Base-by-base conservation (phyloP, 306 rosid genomes). In the Chamaecrista fasciculata region DNA sequence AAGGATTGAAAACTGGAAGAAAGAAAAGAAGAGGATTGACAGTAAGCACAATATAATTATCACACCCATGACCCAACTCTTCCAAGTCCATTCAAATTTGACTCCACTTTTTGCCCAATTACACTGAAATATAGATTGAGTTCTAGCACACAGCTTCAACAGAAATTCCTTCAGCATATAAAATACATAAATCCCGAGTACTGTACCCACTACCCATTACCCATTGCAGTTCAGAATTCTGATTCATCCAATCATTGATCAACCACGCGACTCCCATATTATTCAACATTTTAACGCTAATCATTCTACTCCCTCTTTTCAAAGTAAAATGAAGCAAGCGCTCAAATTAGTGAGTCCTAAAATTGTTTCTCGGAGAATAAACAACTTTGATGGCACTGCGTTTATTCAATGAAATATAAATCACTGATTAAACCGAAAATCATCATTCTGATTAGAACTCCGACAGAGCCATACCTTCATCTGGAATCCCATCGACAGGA, bases 401-500 rank as follows among this genome's bases (percentile, higher is more conserved):
- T 36, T 10, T 14, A 4, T 53, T 1, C n/a, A 1, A 18, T 49
- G n/a, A 51, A 68, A 33, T 6, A 53, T 8, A 9, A 69, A 53
- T 1, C 15, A 53, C 23, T n/a, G 37, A 8, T 21, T 1, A 53
- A 42, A 68, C 24, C 10, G 33, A 34, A 4, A 4, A 79, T 62
- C 36, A 52, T 46, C 48, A 79, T 39, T 49, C 77, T 0, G 62
- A 55, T 4, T 46, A 59, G 51, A 26, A 79, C 20, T 66, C 74
- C 63, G 28, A 23, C 26, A 25, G 21, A 81, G 31, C 71, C 71
- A 43, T 88, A 91, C 97, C 97, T 86, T 84, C 94, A 14, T 71
- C 85, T 43, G 96, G 97, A 82, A 88, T 85, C 69, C 87, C 89
- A n/a, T 80, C 87, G 11, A 80, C 72, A 9, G 71, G 56, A 4